Percentiles rank a stretch among this genome's conserved stretches.
Evolutionary conservation across 2,329 filamentous ascomycete genomes (phyloP).

Genomic region (Penicillium sp.): DNA sequence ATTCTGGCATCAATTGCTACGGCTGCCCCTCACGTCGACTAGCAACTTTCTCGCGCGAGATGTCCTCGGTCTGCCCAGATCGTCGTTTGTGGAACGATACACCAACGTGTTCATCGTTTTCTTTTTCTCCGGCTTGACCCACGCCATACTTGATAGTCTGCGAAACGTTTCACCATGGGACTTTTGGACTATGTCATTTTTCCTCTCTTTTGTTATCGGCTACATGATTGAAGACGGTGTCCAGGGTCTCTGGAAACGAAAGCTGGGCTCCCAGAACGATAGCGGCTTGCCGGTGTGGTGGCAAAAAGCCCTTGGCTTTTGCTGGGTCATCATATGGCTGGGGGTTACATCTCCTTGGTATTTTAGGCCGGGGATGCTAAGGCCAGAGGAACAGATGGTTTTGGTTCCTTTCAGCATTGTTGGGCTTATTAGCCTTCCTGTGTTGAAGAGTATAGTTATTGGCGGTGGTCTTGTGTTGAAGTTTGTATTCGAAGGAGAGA

Average conservation of each 20-base stretch:
- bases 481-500: neutral
- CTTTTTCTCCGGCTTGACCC: constrained; percentile 29
- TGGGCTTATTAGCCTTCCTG: neutral
- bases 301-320: constrained; percentile 12
- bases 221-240: constrained; percentile 34
- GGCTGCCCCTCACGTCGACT: constrained; percentile 23
- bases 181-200: constrained; percentile 26
- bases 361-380: neutral
- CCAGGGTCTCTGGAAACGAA: constrained; percentile 23
- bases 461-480: neutral
- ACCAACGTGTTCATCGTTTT: constrained; percentile 32
- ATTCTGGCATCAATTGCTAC: constrained; percentile 34
- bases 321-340: constrained; percentile 19
- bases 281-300: neutral
- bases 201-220: constrained; percentile 23
- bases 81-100: constrained; percentile 28
- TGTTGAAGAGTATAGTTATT: neutral
- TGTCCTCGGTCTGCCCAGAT: constrained; percentile 20
- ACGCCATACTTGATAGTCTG: constrained; percentile 19
- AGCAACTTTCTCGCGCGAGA: constrained; percentile 23
- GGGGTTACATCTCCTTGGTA: constrained; percentile 20
- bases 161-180: constrained; percentile 17
- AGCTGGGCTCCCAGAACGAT: neutral
- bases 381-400: neutral
- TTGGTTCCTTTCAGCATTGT: constrained; percentile 1